phyloP scores from a whole-genome alignment of 208 protist species.

The Leishmania aethiopica region DNA sequence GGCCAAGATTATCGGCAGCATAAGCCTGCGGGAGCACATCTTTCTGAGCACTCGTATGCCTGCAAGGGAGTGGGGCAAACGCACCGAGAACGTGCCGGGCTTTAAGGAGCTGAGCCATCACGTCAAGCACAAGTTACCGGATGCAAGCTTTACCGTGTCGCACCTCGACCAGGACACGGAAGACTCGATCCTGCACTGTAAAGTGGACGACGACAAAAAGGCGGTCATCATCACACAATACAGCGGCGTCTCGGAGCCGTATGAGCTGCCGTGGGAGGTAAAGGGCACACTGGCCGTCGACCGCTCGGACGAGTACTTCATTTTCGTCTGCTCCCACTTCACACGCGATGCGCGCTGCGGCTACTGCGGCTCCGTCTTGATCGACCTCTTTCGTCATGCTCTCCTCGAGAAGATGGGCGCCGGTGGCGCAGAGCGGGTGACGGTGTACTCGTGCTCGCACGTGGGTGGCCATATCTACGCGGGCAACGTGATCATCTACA shows the following conservation, averaged over 20 bases:
- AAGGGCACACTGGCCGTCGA: slow-evolving; percentile 75
- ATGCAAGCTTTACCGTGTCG: slow-evolving; percentile 52
- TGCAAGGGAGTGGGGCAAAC: slow-evolving; percentile 65
- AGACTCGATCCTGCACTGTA: slow-evolving; percentile 67
- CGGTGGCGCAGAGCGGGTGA: slow-evolving; percentile 42
- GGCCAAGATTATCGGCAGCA: slow-evolving; percentile 72
- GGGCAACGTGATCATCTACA: slow-evolving; percentile 92
- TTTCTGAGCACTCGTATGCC: slow-evolving; percentile 71
- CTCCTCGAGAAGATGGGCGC: slow-evolving; percentile 41
- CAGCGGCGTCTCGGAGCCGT: slow-evolving; percentile 36
- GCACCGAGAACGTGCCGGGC: slow-evolving; percentile 68
- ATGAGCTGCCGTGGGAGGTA: slow-evolving; percentile 66
- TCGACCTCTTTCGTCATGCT: slow-evolving; percentile 77
- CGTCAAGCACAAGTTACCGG: slow-evolving; percentile 33
- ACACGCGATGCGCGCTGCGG: slow-evolving; percentile 83
- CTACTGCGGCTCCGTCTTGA: slow-evolving; percentile 88
- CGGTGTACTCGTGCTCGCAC: slow-evolving; percentile 80
- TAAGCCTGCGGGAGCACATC: slow-evolving; percentile 79
- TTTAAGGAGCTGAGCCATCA: slow-evolving; percentile 45
- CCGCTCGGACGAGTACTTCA: slow-evolving; percentile 78
- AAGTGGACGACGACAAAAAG: slow-evolving; percentile 37
- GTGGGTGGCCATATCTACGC: slow-evolving; percentile 92
- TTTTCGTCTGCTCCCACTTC: slow-evolving; percentile 88
- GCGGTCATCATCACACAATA: slow-evolving; percentile 68
- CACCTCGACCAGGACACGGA: slow-evolving; percentile 47